Evolutionary conservation across 2,329 filamentous ascomycete genomes (phyloP).

Genomic region (Neoarthrinium moseri): DNA sequence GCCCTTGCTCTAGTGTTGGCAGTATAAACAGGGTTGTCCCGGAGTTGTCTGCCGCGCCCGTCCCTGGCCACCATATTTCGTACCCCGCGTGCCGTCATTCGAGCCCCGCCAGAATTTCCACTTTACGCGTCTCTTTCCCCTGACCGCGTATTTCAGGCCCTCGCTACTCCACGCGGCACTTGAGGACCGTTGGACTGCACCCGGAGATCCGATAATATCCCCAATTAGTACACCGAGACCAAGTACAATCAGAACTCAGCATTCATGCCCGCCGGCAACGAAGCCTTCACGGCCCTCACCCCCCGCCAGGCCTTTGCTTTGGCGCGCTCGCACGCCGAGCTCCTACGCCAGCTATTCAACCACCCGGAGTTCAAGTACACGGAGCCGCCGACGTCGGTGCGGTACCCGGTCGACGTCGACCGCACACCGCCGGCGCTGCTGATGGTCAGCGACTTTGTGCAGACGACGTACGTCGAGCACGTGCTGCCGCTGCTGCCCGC

Average conservation of each 20-base stretch:
- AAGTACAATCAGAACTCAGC: no score
- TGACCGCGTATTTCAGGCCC: no score
- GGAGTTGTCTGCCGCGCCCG: no score
- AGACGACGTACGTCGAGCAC: conserved; percentile 26
- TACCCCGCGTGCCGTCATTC: no score
- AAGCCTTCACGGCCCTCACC: conserved; percentile 13
- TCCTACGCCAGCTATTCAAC: conserved; percentile 24
- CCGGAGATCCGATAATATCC: no score
- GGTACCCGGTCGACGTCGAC: conserved; percentile 18
- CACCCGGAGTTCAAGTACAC: conserved; percentile 23
- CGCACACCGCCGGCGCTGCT: conserved; percentile 19
- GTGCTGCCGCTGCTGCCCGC: conserved; percentile 25
- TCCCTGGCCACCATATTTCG: no score
- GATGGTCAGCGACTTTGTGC: conserved; percentile 26
- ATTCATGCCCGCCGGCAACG: background rate
- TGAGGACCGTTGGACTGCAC: no score
- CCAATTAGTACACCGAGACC: no score
- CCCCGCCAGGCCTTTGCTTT: conserved; percentile 22
- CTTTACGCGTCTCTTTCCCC: background rate
- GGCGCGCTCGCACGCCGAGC: conserved; percentile 19
- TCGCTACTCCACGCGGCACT: no score
- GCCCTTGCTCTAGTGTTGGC: background rate
- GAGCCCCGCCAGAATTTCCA: no score
- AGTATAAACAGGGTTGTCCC: no score
- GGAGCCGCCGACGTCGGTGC: conserved; percentile 20